Percentiles rank a stretch among this genome's conserved stretches.
Evolutionary conservation across 2,329 filamentous ascomycete species (phyloP).

Genomic region (Ustilaginoidea virens): DNA sequence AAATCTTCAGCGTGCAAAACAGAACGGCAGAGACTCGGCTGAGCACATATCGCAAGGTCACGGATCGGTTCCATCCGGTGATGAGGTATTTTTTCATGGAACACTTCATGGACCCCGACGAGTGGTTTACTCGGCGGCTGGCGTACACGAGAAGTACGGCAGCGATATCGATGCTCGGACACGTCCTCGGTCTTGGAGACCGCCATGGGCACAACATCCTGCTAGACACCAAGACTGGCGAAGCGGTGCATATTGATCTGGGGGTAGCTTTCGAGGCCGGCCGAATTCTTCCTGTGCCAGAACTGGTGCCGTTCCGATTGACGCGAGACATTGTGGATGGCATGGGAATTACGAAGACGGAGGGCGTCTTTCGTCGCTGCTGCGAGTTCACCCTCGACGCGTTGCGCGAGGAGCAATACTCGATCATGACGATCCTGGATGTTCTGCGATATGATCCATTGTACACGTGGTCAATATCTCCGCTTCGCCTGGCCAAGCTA

Average conservation of each 20-base stretch:
- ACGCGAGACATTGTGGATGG: conserved; percentile 92
- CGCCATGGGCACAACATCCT: conserved; percentile 95
- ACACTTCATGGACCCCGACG: conserved; percentile 80
- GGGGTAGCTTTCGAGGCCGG: conserved; percentile 96
- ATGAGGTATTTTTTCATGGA: conserved; percentile 98
- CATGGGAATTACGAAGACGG: conserved; percentile 89
- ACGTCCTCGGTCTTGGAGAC: conserved; percentile 85
- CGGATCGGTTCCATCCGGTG: conserved; percentile 74
- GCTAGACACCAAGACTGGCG: conserved; percentile 74
- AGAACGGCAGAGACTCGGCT: conserved; percentile 57
- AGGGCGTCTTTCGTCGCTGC: conserved; percentile 93
- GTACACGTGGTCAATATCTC: conserved; percentile 87
- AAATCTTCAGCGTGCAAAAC: conserved; percentile 59
- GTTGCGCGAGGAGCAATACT: conserved; percentile 84
- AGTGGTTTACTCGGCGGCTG: conserved; percentile 82
- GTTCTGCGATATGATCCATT: conserved; percentile 96
- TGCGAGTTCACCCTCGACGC: conserved; percentile 96
- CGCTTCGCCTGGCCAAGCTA: conserved; percentile 46
- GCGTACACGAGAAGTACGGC: conserved; percentile 90
- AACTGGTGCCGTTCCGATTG: conserved; percentile 87
- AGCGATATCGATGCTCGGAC: conserved; percentile 86
- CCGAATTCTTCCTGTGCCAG: conserved; percentile 84
- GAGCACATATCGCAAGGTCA: conserved; percentile 61
- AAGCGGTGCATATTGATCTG: conserved; percentile 93
- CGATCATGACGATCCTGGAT: conserved; percentile 97